phyloP scores from a whole-genome alignment of 176 grass and related monocot species.

The Neostapfia colusana region DNA sequence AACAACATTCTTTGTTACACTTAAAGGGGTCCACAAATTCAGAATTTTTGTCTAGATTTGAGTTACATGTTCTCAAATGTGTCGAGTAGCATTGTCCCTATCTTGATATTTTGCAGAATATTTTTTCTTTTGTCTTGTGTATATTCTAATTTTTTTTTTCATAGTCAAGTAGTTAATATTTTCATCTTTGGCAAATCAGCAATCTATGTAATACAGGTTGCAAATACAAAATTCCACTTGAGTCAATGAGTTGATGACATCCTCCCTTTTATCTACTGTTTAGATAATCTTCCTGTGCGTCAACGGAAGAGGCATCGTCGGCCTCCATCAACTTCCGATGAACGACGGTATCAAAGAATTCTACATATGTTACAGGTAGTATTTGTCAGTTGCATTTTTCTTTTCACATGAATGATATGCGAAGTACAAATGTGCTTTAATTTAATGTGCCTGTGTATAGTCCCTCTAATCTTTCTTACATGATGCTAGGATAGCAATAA shows the following conservation, averaged over 20 bases:
- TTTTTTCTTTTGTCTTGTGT: neutral
- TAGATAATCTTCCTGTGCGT: constrained; percentile 41
- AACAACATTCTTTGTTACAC: neutral
- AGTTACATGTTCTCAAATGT: neutral
- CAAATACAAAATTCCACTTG: constrained; percentile 33
- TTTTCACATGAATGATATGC: constrained; percentile 32
- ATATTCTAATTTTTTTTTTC: constrained; percentile 1
- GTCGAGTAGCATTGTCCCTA: neutral
- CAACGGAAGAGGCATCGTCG: constrained; percentile 48
- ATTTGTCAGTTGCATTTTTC: constrained; percentile 11
- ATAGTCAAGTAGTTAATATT: constrained; percentile 1
- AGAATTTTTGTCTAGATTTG: neutral
- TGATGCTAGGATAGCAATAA: neutral
- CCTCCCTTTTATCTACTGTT: constrained; percentile 17
- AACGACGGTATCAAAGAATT: constrained; percentile 74
- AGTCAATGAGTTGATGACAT: constrained; percentile 5
- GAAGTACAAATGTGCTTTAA: constrained; percentile 3
- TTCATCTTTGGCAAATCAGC: constrained; percentile 8
- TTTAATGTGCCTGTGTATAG: neutral
- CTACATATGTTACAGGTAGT: constrained; percentile 75
- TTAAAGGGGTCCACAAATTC: neutral
- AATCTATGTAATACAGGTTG: constrained; percentile 31
- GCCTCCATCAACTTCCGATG: constrained; percentile 49
- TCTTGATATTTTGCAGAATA: constrained; percentile 14
- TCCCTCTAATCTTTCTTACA: neutral